A percentile compares a stretch with the other conserved stretches of the same genome.
phyloP scores from a whole-genome alignment of 139 green algal genomes.

The Coelastrella sp. region DNA sequence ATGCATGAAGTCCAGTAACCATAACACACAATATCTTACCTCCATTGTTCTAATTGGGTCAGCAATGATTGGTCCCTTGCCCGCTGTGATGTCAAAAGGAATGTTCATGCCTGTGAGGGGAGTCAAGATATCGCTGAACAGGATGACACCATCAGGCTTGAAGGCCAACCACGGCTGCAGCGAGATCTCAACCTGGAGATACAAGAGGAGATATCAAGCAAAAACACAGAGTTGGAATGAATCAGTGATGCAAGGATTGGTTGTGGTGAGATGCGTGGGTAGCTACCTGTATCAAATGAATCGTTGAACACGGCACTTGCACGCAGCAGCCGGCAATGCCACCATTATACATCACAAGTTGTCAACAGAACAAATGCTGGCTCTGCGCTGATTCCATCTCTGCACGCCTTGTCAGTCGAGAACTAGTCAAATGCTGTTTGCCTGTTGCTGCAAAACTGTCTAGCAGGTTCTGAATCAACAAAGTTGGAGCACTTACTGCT shows the following conservation, averaged over 20 bases:
- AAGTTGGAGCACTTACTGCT: constrained; percentile 61
- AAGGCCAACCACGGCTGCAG: constrained; percentile 96
- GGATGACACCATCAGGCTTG: constrained; percentile 95
- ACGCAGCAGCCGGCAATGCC: too few relatives aligned
- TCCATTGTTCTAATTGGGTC: constrained; percentile 93
- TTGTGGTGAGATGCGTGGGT: too few relatives aligned
- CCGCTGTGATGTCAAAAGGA: constrained; percentile 90
- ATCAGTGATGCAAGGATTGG: too few relatives aligned
- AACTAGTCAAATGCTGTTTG: not conserved
- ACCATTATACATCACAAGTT: too few relatives aligned
- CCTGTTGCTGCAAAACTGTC: not conserved
- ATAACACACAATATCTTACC: constrained; percentile 50
- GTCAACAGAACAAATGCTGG: too few relatives aligned
- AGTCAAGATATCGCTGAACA: constrained; percentile 98
- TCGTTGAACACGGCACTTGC: too few relatives aligned
- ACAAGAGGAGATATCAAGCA: not conserved
- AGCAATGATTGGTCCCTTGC: constrained; percentile 90
- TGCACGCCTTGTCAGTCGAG: too few relatives aligned
- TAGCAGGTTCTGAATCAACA: not conserved
- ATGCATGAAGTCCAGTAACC: not conserved
- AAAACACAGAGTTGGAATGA: not conserved
- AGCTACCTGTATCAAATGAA: too few relatives aligned
- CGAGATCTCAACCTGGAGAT: constrained; percentile 87
- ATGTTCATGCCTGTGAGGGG: constrained; percentile 97
- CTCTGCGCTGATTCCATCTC: too few relatives aligned